Evolutionary conservation across 2,329 filamentous ascomycete genomes (phyloP).

Genomic region (Fonsecaea nubica): DNA sequence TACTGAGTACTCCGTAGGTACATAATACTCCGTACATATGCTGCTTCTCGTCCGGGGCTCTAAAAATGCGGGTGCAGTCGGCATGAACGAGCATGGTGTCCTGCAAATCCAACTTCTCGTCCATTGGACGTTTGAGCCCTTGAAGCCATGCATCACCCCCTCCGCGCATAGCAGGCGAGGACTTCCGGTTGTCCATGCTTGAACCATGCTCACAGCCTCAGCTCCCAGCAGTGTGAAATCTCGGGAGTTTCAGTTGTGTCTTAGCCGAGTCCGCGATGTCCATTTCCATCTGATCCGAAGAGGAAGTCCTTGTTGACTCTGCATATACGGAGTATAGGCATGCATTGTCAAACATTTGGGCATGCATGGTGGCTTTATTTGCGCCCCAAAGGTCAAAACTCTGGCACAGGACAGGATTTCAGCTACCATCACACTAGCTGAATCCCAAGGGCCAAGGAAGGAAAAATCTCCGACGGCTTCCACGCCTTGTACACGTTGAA

Average conservation of each 20-base stretch:
- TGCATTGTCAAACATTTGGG: background rate
- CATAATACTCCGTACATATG: background rate
- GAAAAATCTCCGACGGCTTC: constrained; percentile 19
- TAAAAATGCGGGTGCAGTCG: background rate
- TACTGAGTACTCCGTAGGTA: background rate
- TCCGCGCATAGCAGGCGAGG: background rate
- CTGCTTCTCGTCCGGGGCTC: background rate
- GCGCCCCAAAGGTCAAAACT: background rate
- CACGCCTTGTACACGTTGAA: background rate
- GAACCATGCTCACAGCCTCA: background rate
- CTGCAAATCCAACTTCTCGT: background rate
- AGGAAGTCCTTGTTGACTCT: background rate
- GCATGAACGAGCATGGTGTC: background rate
- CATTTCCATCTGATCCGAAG: constrained; percentile 7
- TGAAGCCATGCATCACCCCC: background rate
- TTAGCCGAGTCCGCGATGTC: constrained; percentile 22
- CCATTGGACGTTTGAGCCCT: background rate
- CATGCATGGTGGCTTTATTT: background rate
- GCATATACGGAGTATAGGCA: background rate
- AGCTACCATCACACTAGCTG: constrained; percentile 12
- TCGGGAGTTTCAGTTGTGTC: constrained; percentile 30
- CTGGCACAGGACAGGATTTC: background rate
- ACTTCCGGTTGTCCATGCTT: constrained; percentile 2
- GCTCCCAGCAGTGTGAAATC: constrained; percentile 11
- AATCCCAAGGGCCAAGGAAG: background rate